These are phyloP conservation scores for Penicillium lividum DNA, from an alignment of 495 filamentous ascomycete species.

Conservation along the genomic window DNA sequence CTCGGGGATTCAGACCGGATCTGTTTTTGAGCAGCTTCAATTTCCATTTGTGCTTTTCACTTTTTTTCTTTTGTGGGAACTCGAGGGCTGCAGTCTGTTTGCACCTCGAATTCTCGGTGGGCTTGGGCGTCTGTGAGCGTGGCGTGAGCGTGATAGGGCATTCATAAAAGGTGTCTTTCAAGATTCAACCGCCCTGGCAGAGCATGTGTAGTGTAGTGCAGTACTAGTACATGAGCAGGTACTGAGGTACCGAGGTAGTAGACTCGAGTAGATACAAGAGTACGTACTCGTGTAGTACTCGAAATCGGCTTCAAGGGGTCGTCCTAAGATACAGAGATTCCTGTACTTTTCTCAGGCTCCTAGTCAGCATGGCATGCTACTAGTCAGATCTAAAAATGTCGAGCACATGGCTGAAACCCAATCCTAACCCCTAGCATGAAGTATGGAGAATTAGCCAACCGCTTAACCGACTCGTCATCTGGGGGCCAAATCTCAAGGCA, in stretches of 20 bases:
- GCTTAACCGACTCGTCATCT: neutral
- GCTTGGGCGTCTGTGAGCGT: conserved; percentile 20
- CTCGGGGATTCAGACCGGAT: conserved; percentile 23
- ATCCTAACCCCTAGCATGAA: neutral
- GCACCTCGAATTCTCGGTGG: conserved; percentile 1
- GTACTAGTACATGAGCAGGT: too few species aligned
- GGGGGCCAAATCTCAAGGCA: neutral
- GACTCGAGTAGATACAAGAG: too few species aligned
- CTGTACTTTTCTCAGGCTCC: neutral
- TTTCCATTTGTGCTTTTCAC: conserved; percentile 29
- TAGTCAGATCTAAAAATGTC: neutral
- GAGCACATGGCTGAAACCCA: neutral
- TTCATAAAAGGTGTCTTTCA: conserved; percentile 19
- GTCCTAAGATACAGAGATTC: neutral
- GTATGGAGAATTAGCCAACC: neutral
- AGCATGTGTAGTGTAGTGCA: neutral
- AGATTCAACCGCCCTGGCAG: conserved; percentile 9
- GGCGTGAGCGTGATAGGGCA: conserved; percentile 23
- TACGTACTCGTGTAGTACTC: too few species aligned
- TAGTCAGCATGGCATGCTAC: neutral
- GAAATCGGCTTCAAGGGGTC: neutral
- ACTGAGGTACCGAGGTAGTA: neutral
- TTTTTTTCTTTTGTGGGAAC: conserved; percentile 2
- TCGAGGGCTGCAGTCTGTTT: conserved; percentile 5
- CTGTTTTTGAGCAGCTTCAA: conserved; percentile 30